A percentile compares a stretch with the other conserved stretches of the same genome.
These are phyloP conservation scores for Daldinia eschscholtzii DNA, from an alignment of 2,329 filamentous ascomycete species.

Conservation along the genomic window DNA sequence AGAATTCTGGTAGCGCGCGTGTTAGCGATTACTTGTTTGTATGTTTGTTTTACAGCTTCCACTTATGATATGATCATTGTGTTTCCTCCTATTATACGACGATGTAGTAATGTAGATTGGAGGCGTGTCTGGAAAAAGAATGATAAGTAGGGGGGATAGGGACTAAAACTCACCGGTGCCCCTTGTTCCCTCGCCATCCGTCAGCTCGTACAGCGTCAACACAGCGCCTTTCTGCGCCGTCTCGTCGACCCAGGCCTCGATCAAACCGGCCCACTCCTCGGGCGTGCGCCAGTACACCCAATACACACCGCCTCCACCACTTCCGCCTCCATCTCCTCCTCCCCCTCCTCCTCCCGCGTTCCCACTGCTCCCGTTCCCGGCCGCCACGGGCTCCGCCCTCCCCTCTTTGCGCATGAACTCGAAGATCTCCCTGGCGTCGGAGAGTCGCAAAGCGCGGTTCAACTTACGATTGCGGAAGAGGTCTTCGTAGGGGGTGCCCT, in stretches of 20 bases:
- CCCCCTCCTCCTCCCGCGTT: constrained; percentile 45
- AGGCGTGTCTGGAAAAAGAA: background rate
- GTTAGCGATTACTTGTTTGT: constrained; percentile 23
- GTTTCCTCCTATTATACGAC: constrained; percentile 7
- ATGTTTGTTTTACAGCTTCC: background rate
- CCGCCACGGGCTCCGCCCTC: constrained; percentile 73
- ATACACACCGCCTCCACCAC: constrained; percentile 61
- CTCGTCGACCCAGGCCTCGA: constrained; percentile 86
- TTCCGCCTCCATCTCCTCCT: constrained; percentile 23
- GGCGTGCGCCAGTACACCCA: constrained; percentile 89
- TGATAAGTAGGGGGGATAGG: background rate
- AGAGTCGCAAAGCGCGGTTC: constrained; percentile 62
- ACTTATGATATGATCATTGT: background rate
- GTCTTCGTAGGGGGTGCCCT: constrained; percentile 46
- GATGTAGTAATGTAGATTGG: background rate
- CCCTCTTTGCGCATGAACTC: constrained; percentile 71
- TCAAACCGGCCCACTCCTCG: constrained; percentile 87
- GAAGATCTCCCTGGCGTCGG: constrained; percentile 69
- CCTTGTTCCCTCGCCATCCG: constrained; percentile 83
- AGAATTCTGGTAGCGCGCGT: constrained; percentile 71
- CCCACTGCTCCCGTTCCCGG: background rate
- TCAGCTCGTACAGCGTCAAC: constrained; percentile 91
- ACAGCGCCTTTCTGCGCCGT: constrained; percentile 91
- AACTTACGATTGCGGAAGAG: constrained; percentile 71
- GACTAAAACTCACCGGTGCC: constrained; percentile 68